These are phyloP conservation scores for Trichosanthes cucumerina DNA, from an alignment of 306 rosid genomes.

Conservation along the genomic window DNA sequence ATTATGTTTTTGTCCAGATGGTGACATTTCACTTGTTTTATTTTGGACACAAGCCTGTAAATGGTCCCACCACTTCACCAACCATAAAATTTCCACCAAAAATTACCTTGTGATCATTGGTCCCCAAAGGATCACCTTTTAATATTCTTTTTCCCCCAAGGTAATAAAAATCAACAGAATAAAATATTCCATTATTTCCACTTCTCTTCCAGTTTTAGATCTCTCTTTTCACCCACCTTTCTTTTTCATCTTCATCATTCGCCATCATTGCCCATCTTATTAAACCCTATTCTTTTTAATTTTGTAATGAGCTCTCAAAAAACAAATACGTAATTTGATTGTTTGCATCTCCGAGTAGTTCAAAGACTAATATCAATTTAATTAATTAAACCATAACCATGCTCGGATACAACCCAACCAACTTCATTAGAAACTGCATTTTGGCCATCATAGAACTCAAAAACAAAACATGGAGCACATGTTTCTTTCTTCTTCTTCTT, in stretches of 20 bases:
- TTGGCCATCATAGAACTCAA: neutral
- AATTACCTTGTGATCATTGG: neutral
- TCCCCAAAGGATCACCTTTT: neutral
- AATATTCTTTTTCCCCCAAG: neutral
- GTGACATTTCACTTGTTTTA: neutral
- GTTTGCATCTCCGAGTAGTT: neutral
- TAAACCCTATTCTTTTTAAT: neutral
- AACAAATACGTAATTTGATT: neutral
- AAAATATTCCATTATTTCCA: neutral
- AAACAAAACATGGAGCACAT: slow-evolving; percentile 12
- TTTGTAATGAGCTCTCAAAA: neutral
- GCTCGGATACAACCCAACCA: too few species aligned
- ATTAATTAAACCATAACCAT: neutral
- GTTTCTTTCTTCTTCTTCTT: neutral
- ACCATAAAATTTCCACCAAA: neutral
- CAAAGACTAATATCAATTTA: neutral
- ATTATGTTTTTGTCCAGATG: neutral
- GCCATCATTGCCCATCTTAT: neutral
- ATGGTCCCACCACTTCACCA: neutral
- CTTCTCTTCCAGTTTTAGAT: neutral
- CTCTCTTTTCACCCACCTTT: neutral
- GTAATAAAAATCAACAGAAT: too few species aligned
- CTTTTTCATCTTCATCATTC: neutral
- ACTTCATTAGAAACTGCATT: neutral
- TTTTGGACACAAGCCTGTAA: neutral